These are phyloP conservation scores for Phlebiopsis flavidoalba DNA, from an alignment of 768 basidiomycete species.

Conservation along the genomic window DNA sequence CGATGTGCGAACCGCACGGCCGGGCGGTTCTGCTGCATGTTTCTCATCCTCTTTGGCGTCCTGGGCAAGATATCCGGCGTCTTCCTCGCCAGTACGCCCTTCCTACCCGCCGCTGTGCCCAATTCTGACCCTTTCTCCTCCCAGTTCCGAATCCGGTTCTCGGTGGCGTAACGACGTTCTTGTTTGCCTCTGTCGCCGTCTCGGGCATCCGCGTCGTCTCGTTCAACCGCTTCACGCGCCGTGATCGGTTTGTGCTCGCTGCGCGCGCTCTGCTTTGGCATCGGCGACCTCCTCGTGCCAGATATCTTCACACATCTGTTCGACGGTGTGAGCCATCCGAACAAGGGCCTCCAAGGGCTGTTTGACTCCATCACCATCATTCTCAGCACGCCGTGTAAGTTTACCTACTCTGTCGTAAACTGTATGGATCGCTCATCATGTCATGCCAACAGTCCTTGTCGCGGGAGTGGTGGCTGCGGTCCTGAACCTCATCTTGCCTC, in stretches of 20 bases:
- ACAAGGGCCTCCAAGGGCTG: conserved; percentile 56
- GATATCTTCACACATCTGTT: conserved; percentile 66
- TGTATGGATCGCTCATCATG: too few species aligned
- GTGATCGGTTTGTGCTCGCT: conserved; percentile 66
- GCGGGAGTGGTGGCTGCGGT: conserved; percentile 38
- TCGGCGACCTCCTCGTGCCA: conserved; percentile 67
- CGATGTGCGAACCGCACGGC: conserved; percentile 79
- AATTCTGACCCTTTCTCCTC: not conserved
- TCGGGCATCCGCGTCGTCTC: conserved; percentile 70
- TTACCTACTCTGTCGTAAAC: not conserved
- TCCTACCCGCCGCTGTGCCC: not conserved
- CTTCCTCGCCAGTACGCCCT: conserved; percentile 62
- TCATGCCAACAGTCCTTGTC: conserved; percentile 29
- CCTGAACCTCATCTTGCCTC: conserved; percentile 43
- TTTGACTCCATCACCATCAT: conserved; percentile 78
- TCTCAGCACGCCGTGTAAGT: conserved; percentile 76
- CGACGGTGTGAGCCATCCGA: conserved; percentile 49
- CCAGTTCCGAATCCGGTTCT: conserved; percentile 73
- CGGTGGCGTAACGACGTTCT: conserved; percentile 84
- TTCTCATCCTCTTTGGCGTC: conserved; percentile 76
- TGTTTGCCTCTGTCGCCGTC: conserved; percentile 70
- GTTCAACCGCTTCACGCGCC: conserved; percentile 51
- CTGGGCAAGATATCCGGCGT: conserved; percentile 81
- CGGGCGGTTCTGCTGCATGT: conserved; percentile 73
- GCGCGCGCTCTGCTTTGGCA: conserved; percentile 64